phyloP scores from a whole-genome alignment of 495 filamentous ascomycete genomes.

The Penicillium robsamsonii region DNA sequence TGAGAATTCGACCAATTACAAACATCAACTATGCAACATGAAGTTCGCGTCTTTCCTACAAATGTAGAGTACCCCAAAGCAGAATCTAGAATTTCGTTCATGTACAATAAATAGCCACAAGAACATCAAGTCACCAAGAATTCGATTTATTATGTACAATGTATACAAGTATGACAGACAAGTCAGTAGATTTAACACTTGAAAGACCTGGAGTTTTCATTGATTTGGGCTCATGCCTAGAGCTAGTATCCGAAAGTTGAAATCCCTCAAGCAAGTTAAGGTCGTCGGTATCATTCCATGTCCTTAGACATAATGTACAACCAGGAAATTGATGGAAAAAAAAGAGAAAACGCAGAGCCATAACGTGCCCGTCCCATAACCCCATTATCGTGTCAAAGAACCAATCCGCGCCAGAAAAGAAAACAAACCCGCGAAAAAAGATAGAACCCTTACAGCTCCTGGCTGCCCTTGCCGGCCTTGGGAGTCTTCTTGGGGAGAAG shows the following conservation, averaged over 20 bases:
- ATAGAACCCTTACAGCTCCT: slow-evolving; percentile 73
- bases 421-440: slow-evolving; percentile 55
- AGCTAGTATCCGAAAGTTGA: slow-evolving; percentile 29
- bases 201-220: slow-evolving; percentile 34
- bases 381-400: slow-evolving; percentile 84
- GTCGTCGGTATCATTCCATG: slow-evolving; percentile 56
- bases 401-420: slow-evolving; percentile 59
- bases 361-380: slow-evolving; percentile 77
- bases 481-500: slow-evolving; percentile 97
- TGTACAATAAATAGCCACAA: not conserved
- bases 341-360: slow-evolving; percentile 72
- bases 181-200: not conserved
- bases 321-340: slow-evolving; percentile 61
- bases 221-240: slow-evolving; percentile 21
- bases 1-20: not conserved
- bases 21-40: slow-evolving; percentile 3
- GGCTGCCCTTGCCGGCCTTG: slow-evolving; percentile 89
- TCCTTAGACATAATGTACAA: slow-evolving; percentile 92
- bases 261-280: slow-evolving; percentile 35
- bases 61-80: not conserved
- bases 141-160: not conserved
- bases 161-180: not conserved
- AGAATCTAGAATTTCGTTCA: not conserved
- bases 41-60: not conserved
- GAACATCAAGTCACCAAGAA: not conserved